Evolutionary conservation across 2,329 filamentous ascomycete genomes (phyloP).

Genomic region (Colletotrichum lentis): DNA sequence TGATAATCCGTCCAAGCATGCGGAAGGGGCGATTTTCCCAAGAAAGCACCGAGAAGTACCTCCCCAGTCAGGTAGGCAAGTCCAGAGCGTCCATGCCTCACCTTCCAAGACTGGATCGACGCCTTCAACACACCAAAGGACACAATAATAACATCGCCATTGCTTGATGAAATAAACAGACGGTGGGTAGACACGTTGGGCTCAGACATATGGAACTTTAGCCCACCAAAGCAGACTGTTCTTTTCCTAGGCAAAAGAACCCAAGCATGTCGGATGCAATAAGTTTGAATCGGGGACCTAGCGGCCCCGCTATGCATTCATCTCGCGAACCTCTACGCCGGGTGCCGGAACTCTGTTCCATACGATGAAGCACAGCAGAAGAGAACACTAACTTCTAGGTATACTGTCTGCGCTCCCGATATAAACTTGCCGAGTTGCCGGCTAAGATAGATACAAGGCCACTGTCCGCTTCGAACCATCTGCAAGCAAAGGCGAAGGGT

Average conservation of each 20-base stretch:
- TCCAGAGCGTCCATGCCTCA: neutral
- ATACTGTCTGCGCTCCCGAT: neutral
- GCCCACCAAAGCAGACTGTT: too few species aligned
- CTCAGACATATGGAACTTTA: too few species aligned
- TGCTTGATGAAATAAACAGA: too few species aligned
- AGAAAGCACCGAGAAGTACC: neutral
- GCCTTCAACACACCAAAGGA: too few species aligned
- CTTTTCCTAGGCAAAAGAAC: too few species aligned
- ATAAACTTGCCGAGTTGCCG: neutral
- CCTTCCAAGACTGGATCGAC: neutral
- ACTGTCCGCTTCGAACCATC: constrained; percentile 11
- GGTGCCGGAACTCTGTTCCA: neutral
- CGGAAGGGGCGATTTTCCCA: neutral
- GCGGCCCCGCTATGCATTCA: neutral
- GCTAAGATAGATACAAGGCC: neutral
- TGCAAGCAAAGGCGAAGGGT: constrained; percentile 12
- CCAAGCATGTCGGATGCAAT: too few species aligned
- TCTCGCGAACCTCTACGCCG: neutral
- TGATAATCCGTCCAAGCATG: neutral
- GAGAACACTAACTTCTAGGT: neutral
- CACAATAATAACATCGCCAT: neutral
- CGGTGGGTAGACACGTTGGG: neutral
- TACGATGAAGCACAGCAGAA: neutral
- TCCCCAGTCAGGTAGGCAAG: too few species aligned
- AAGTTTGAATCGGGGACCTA: neutral